Percentiles rank a stretch among this genome's conserved stretches.
phyloP scores from a whole-genome alignment of 805 yeast species.

The Hanseniaspora occidentalis region DNA sequence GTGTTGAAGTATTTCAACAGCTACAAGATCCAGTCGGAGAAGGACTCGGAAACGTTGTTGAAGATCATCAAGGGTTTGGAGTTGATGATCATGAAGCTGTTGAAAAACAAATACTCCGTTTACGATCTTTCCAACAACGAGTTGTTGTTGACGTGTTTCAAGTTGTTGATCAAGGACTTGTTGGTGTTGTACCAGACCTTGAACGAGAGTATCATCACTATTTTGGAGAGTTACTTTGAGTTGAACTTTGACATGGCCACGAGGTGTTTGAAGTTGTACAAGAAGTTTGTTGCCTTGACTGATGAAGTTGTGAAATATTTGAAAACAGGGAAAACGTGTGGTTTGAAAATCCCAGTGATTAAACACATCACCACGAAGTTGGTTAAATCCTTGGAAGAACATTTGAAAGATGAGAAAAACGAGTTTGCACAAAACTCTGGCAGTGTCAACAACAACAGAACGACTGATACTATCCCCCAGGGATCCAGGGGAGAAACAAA shows the following conservation, averaged over 20 bases:
- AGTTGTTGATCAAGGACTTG: slow-evolving; percentile 82
- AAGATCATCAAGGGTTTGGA: slow-evolving; percentile 40
- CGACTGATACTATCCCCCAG: no score
- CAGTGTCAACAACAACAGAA: slow-evolving; percentile 7
- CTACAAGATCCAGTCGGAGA: slow-evolving; percentile 48
- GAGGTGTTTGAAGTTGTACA: slow-evolving; percentile 73
- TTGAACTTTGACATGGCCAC: slow-evolving; percentile 79
- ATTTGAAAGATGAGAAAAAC: slow-evolving; percentile 74
- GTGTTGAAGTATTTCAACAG: neutral
- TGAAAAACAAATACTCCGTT: slow-evolving; percentile 65
- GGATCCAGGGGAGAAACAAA: no score
- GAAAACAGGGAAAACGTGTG: slow-evolving; percentile 82
- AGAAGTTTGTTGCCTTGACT: slow-evolving; percentile 74
- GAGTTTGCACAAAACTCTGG: slow-evolving; percentile 9
- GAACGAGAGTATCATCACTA: slow-evolving; percentile 91
- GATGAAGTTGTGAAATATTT: slow-evolving; percentile 77
- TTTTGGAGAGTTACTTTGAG: slow-evolving; percentile 90
- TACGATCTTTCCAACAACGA: slow-evolving; percentile 68
- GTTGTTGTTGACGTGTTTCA: slow-evolving; percentile 68
- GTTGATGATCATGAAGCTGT: slow-evolving; percentile 37
- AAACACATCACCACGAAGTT: slow-evolving; percentile 95
- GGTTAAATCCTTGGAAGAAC: slow-evolving; percentile 77
- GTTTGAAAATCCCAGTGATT: slow-evolving; percentile 86
- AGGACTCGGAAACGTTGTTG: slow-evolving; percentile 61
- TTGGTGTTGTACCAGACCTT: slow-evolving; percentile 76